Conservation (phyloP, 2,329 filamentous ascomycete species). For the Claviceps quebecensis region DNA sequence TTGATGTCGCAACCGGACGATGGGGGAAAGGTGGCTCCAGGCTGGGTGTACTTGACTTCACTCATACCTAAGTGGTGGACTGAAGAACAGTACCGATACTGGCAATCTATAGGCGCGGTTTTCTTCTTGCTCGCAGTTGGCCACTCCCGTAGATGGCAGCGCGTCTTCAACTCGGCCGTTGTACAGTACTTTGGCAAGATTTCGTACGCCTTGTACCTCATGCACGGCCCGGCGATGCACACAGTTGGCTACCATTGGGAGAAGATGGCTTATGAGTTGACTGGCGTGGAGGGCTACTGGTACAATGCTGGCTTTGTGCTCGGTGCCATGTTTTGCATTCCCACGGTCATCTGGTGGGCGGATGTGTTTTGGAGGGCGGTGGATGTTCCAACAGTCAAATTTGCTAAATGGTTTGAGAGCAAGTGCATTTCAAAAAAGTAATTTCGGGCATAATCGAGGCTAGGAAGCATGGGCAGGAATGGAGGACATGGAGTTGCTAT, state of each 20-base stretch:
- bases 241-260: conserved; percentile 38
- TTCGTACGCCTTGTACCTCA: conserved; percentile 46
- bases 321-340: conserved; percentile 32
- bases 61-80: conserved; percentile 35
- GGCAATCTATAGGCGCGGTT: conserved; percentile 39
- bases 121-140: conserved; percentile 37
- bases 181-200: conserved; percentile 47
- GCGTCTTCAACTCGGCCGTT: conserved; percentile 32
- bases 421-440: conserved; percentile 22
- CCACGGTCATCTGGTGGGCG: conserved; percentile 37
- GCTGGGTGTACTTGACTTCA: conserved; percentile 34
- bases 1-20: conserved; percentile 28
- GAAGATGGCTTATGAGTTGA: conserved; percentile 31
- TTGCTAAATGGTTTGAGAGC: conserved; percentile 41
- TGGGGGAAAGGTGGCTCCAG: conserved; percentile 32
- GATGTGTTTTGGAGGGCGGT: conserved; percentile 43
- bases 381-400: conserved; percentile 40
- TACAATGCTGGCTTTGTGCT: conserved; percentile 35
- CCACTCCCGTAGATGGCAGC: conserved; percentile 31
- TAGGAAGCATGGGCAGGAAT: background rate
- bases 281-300: conserved; percentile 29
- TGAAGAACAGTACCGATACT: conserved; percentile 39
- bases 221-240: conserved; percentile 44
- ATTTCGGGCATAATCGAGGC: background rate
- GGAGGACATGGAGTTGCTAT: background rate